Evolutionary conservation across 2,329 filamentous ascomycete genomes (phyloP).

Genomic region (Paracorniculantispora psalliotae): DNA sequence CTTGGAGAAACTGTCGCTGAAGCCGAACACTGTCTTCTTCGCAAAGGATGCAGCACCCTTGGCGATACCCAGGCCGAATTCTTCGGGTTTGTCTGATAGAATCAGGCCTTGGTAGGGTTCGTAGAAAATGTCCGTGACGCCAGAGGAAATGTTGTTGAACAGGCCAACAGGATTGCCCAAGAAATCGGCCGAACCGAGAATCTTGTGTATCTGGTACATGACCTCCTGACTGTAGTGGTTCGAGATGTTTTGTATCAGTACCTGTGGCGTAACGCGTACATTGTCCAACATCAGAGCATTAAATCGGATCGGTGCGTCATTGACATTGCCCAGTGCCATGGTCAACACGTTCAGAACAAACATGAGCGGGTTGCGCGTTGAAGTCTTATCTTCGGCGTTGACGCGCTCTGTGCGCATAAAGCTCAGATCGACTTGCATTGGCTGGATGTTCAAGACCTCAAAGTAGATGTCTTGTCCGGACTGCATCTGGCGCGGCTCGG

Average conservation of each 20-base stretch:
- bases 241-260: slow-evolving; percentile 79
- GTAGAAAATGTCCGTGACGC: slow-evolving; percentile 97
- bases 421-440: slow-evolving; percentile 95
- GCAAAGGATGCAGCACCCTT: slow-evolving; percentile 96
- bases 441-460: slow-evolving; percentile 92
- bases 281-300: slow-evolving; percentile 95
- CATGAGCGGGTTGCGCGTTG: slow-evolving; percentile 90
- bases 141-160: slow-evolving; percentile 97
- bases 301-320: slow-evolving; percentile 89
- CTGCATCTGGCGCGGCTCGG: slow-evolving; percentile 80
- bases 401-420: slow-evolving; percentile 96
- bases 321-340: slow-evolving; percentile 99
- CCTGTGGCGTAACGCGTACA: slow-evolving; percentile 79
- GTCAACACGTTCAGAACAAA: slow-evolving; percentile 98
- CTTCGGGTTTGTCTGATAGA: slow-evolving; percentile 90
- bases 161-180: slow-evolving; percentile 93
- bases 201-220: slow-evolving; percentile 93
- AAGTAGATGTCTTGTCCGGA: slow-evolving; percentile 95
- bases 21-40: slow-evolving; percentile 97
- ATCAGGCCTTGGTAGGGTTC: slow-evolving; percentile 98
- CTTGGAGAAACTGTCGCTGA: slow-evolving; percentile 96
- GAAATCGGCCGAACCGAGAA: slow-evolving; percentile 95
- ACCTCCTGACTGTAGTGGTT: slow-evolving; percentile 97
- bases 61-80: slow-evolving; percentile 89
- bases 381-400: slow-evolving; percentile 92